phyloP scores from a whole-genome alignment of 495 filamentous ascomycete species.

The Lophiostoma macrostomum region DNA sequence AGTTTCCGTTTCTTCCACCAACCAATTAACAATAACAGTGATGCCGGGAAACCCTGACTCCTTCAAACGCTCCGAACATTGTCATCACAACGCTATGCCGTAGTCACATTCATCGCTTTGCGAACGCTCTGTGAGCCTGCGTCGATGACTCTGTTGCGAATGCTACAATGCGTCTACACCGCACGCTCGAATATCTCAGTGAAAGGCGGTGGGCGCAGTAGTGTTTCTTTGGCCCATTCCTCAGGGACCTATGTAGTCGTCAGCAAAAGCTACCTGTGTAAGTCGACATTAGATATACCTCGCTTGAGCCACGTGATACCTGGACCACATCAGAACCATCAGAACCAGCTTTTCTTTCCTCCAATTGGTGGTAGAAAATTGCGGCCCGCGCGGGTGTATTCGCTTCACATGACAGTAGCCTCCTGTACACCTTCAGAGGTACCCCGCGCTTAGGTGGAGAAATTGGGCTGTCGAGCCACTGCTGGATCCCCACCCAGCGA shows the following conservation, averaged over 20 bases:
- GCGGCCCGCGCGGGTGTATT: background rate
- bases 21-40: no score
- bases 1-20: no score
- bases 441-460: no score
- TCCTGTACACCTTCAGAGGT: slow-evolving; percentile 16
- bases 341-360: background rate
- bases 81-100: no score
- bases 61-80: no score
- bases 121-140: background rate
- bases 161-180: background rate
- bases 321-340: background rate
- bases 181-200: background rate
- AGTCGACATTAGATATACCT: background rate
- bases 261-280: background rate
- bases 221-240: background rate
- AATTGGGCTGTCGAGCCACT: slow-evolving; percentile 13
- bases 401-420: slow-evolving; percentile 2
- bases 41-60: no score
- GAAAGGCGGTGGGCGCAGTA: background rate
- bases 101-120: background rate
- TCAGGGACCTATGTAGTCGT: background rate
- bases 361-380: slow-evolving; percentile 1
- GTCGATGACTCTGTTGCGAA: background rate
- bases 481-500: slow-evolving; percentile 9
- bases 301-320: background rate